phyloP scores from a whole-genome alignment of 2,329 filamentous ascomycete species.

The Golovinomyces cichoracearum region DNA sequence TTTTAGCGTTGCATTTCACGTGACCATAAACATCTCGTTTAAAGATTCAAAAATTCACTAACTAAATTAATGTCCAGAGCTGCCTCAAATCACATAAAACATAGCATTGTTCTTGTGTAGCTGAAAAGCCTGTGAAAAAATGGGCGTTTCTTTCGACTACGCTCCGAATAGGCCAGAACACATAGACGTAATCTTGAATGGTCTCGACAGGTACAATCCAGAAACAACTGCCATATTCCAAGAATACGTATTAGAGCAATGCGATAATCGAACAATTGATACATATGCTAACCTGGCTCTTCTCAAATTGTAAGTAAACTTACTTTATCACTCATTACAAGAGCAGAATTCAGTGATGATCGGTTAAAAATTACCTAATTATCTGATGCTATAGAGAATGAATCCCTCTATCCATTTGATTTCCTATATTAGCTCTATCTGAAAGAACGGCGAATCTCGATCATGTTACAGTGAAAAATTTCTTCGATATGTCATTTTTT shows the following conservation, averaged over 20 bases:
- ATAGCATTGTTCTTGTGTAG: no score
- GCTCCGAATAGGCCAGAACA: conserved; percentile 76
- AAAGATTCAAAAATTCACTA: no score
- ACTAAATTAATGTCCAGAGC: background rate
- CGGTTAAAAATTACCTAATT: conserved; percentile 95
- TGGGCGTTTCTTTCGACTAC: conserved; percentile 41
- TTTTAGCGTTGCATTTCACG: no score
- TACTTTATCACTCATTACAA: background rate
- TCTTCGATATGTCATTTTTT: no score
- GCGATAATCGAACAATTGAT: conserved; percentile 82
- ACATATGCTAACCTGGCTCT: conserved; percentile 91
- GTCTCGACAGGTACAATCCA: conserved; percentile 93
- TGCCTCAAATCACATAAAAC: background rate
- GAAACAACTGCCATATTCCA: conserved; percentile 86
- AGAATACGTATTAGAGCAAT: conserved; percentile 82
- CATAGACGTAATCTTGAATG: conserved; percentile 82
- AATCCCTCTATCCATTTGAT: conserved; percentile 36
- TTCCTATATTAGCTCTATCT: conserved; percentile 50
- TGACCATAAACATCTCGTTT: no score
- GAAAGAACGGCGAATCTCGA: conserved; percentile 19
- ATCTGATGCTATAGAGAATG: conserved; percentile 44
- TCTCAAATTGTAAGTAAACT: conserved; percentile 66
- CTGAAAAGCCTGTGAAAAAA: conserved; percentile 2
- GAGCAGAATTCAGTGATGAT: background rate
- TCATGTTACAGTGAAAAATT: no score